These are phyloP conservation scores for Macrophomina phaseolina DNA, from an alignment of 2,329 filamentous ascomycete species.

Conservation along the genomic window DNA sequence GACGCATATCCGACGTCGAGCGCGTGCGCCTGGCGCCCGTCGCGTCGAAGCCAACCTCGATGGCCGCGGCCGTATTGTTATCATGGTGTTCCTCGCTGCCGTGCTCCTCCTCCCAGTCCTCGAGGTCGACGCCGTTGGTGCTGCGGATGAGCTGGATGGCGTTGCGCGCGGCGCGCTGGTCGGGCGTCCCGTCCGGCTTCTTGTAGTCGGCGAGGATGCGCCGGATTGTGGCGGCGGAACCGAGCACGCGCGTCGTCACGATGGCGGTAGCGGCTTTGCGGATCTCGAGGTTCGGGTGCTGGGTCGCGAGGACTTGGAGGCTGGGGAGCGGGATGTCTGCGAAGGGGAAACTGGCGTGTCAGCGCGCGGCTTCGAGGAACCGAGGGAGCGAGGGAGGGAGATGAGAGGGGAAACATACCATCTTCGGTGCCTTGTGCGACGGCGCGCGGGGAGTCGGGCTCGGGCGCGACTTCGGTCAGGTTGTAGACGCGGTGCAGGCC, in stretches of 20 bases:
- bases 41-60: slow-evolving; percentile 19
- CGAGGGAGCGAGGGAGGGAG: slow-evolving; percentile 48
- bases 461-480: slow-evolving; percentile 70
- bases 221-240: slow-evolving; percentile 41
- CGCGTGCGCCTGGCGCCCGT: slow-evolving; percentile 20
- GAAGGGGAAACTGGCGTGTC: slow-evolving; percentile 54
- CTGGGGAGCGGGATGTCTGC: slow-evolving; percentile 49
- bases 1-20: slow-evolving; percentile 18
- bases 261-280: slow-evolving; percentile 37
- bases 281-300: slow-evolving; percentile 50
- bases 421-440: slow-evolving; percentile 69
- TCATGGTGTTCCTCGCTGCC: neutral
- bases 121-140: slow-evolving; percentile 25
- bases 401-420: slow-evolving; percentile 41
- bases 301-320: slow-evolving; percentile 47
- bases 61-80: neutral
- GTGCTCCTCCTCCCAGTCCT: slow-evolving; percentile 24
- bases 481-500: slow-evolving; percentile 66
- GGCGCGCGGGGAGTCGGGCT: slow-evolving; percentile 62
- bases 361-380: slow-evolving; percentile 41
- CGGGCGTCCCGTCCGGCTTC: slow-evolving; percentile 11
- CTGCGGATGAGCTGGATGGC: slow-evolving; percentile 24
- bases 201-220: slow-evolving; percentile 37
- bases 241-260: slow-evolving; percentile 19
- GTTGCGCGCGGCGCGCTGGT: slow-evolving; percentile 24